Evolutionary conservation across 2,329 filamentous ascomycete genomes (phyloP).

Genomic region (Colletotrichum endophyticum): DNA sequence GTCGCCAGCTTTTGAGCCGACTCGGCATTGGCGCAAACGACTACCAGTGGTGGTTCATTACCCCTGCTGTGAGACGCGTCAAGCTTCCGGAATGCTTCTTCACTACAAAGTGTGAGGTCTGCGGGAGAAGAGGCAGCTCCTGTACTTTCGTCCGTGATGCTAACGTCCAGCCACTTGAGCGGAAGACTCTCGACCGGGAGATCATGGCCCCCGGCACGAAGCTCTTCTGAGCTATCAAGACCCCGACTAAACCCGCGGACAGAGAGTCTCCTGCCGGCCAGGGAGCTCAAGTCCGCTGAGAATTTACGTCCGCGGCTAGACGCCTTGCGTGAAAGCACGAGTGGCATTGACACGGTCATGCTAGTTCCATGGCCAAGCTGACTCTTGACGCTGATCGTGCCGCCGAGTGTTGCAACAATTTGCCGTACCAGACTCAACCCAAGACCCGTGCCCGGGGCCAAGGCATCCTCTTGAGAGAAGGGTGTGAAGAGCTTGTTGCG

Average conservation of each 20-base stretch:
- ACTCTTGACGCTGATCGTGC: conserved; percentile 59
- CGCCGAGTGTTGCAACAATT: conserved; percentile 61
- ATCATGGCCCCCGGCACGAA: conserved; percentile 23
- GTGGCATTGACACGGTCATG: conserved; percentile 50
- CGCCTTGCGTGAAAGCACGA: conserved; percentile 26
- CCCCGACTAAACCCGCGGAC: conserved; percentile 18
- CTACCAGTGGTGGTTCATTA: conserved; percentile 15
- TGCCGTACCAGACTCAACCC: conserved; percentile 65
- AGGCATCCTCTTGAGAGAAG: conserved; percentile 63
- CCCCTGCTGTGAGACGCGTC: conserved; percentile 20
- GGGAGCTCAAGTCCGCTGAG: conserved; percentile 1
- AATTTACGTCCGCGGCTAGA: not conserved
- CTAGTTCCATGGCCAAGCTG: conserved; percentile 57
- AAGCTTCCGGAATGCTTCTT: conserved; percentile 25
- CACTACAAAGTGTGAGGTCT: conserved; percentile 31
- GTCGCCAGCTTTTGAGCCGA: conserved; percentile 19
- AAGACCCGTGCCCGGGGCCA: conserved; percentile 63
- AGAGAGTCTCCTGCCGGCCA: not conserved
- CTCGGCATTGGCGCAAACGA: conserved; percentile 23
- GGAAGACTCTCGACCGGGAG: conserved; percentile 22
- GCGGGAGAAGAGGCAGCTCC: conserved; percentile 1
- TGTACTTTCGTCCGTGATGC: conserved; percentile 19
- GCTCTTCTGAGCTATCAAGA: conserved; percentile 27
- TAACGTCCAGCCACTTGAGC: conserved; percentile 38
- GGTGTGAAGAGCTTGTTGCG: conserved; percentile 62